Conservation (phyloP, 2,329 filamentous ascomycete genomes). For the Fusarium pseudocircinatum region DNA sequence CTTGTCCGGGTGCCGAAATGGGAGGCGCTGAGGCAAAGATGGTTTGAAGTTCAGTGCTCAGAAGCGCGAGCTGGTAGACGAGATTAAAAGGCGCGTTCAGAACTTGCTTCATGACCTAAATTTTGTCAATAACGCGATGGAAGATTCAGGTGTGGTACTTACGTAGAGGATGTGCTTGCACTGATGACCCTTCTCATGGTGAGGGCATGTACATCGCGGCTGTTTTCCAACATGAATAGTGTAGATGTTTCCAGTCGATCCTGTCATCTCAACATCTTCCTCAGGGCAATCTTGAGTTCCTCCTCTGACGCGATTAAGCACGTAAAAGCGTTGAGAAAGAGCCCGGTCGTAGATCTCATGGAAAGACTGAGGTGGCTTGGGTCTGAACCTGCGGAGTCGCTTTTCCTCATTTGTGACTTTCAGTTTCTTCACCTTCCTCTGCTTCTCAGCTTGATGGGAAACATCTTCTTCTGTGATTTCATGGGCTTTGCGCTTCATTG, state of each 20-base stretch:
- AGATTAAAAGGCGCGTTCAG: conserved; percentile 65
- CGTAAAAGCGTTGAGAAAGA: conserved; percentile 56
- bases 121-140: neutral
- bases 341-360: conserved; percentile 51
- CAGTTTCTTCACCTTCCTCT: conserved; percentile 27
- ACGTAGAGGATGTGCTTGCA: conserved; percentile 74
- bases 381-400: conserved; percentile 48
- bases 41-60: conserved; percentile 65
- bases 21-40: conserved; percentile 66
- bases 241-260: conserved; percentile 74
- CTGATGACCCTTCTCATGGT: conserved; percentile 62
- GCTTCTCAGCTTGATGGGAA: neutral
- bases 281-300: conserved; percentile 52
- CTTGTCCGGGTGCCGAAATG: conserved; percentile 50
- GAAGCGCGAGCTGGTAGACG: conserved; percentile 70
- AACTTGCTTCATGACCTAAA: conserved; percentile 65
- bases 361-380: conserved; percentile 49
- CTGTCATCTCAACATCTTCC: conserved; percentile 68
- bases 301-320: conserved; percentile 52
- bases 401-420: conserved; percentile 44
- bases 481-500: conserved; percentile 31
- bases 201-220: conserved; percentile 66
- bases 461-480: neutral
- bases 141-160: conserved; percentile 11
- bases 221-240: conserved; percentile 61